Conservation (phyloP, 768 basidiomycete genomes). For the Trametes cinnabarina region DNA sequence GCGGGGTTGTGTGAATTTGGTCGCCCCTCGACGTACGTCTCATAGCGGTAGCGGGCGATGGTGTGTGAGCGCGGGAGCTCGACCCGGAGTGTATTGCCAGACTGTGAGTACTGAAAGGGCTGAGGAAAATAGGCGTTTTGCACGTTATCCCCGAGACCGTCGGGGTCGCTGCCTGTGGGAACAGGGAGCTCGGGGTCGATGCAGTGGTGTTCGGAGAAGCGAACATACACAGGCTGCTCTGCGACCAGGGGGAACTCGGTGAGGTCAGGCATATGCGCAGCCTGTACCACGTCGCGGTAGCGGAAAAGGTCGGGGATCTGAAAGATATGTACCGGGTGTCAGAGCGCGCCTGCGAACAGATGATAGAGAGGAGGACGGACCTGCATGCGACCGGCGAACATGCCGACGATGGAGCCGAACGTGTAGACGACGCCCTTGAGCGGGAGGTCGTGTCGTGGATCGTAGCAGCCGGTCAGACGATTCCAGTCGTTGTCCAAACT, state of each 20-base stretch:
- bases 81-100: constrained; percentile 10
- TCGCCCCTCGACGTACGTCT: constrained; percentile 38
- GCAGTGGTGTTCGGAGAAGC: constrained; percentile 54
- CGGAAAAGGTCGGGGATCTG: constrained; percentile 35
- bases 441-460: constrained; percentile 33
- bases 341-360: not conserved
- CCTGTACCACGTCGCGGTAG: constrained; percentile 31
- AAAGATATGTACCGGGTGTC: not conserved
- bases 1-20: constrained; percentile 43
- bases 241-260: constrained; percentile 32
- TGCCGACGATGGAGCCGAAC: constrained; percentile 51
- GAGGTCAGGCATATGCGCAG: constrained; percentile 26
- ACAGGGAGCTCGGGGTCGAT: constrained; percentile 40
- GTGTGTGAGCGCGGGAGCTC: constrained; percentile 2
- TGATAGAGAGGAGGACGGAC: constrained; percentile 38
- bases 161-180: constrained; percentile 22
- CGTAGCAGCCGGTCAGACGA: constrained; percentile 46
- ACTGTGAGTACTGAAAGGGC: constrained; percentile 4
- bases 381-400: constrained; percentile 63
- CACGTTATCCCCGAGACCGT: constrained; percentile 36
- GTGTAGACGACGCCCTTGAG: constrained; percentile 40
- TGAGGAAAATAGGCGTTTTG: constrained; percentile 41
- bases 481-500: constrained; percentile 60
- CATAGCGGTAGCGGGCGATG: constrained; percentile 42
- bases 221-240: constrained; percentile 56